Conservation (phyloP, 1,139 yeast species). For the Arxiozyma bovina region DNA sequence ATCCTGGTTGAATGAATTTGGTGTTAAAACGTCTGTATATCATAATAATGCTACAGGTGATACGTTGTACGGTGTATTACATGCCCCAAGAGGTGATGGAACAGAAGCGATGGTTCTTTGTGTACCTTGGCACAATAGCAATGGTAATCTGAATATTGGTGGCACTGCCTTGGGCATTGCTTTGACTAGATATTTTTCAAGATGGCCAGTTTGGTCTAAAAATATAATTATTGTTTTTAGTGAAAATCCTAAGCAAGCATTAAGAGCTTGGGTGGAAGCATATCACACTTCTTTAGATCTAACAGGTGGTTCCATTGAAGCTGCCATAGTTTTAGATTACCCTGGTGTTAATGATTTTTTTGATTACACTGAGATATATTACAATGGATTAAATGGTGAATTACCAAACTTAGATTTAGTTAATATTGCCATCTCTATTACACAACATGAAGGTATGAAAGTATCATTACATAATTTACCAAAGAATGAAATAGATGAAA, state of each 20-base stretch:
- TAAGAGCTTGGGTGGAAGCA: slow-evolving; percentile 88
- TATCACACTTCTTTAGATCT: slow-evolving; percentile 78
- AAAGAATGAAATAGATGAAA: slow-evolving; percentile 37
- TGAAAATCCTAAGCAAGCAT: slow-evolving; percentile 56
- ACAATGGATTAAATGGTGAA: slow-evolving; percentile 91
- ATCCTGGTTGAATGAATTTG: slow-evolving; percentile 61
- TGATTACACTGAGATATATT: slow-evolving; percentile 64
- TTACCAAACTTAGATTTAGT: slow-evolving; percentile 86
- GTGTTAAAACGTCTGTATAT: slow-evolving; percentile 56
- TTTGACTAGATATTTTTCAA: slow-evolving; percentile 66
- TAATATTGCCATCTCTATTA: slow-evolving; percentile 65
- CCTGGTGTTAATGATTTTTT: slow-evolving; percentile 59
- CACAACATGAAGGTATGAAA: slow-evolving; percentile 65
- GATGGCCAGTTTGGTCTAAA: slow-evolving; percentile 93
- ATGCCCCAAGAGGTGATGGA: slow-evolving; percentile 92
- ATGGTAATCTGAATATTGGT: slow-evolving; percentile 57
- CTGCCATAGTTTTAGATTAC: slow-evolving; percentile 80
- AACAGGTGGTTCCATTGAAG: slow-evolving; percentile 94
- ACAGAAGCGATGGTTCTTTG: slow-evolving; percentile 90
- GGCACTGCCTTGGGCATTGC: slow-evolving; percentile 70
- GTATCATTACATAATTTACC: slow-evolving; percentile 59
- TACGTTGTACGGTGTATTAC: slow-evolving; percentile 74
- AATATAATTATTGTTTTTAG: slow-evolving; percentile 84
- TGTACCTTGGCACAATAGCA: slow-evolving; percentile 74
- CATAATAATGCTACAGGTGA: slow-evolving; percentile 37